phyloP scores from a whole-genome alignment of 2,329 filamentous ascomycete genomes.

The Didymella sp. region DNA sequence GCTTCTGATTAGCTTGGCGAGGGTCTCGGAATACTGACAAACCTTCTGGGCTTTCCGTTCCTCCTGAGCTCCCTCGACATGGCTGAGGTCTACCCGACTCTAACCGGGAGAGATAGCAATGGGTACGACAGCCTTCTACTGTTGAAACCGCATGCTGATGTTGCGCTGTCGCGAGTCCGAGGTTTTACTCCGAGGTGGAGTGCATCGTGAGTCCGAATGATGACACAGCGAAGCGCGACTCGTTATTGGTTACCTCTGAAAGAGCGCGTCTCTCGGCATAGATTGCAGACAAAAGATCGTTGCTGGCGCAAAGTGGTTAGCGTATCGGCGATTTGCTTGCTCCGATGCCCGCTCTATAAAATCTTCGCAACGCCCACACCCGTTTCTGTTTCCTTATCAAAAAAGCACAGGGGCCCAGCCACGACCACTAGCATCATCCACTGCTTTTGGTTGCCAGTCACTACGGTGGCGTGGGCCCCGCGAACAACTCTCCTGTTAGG shows the following conservation, averaged over 20 bases:
- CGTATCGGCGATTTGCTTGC: constrained; percentile 13
- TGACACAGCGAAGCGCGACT: not conserved
- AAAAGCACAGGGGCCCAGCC: constrained; percentile 68
- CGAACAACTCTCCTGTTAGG: constrained; percentile 68
- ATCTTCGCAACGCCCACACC: constrained; percentile 16
- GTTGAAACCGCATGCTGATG: constrained; percentile 1
- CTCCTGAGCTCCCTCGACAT: constrained; percentile 41
- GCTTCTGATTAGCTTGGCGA: constrained; percentile 24
- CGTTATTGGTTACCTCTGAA: not conserved
- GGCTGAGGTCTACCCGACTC: constrained; percentile 6
- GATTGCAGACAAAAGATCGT: not conserved
- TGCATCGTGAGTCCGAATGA: constrained; percentile 6
- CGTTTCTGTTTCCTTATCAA: constrained; percentile 61
- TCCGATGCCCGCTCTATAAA: constrained; percentile 19
- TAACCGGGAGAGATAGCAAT: constrained; percentile 1
- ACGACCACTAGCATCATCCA: constrained; percentile 68
- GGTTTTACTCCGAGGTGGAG: constrained; percentile 15
- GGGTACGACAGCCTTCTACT: constrained; percentile 2
- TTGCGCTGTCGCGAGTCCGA: constrained; percentile 13
- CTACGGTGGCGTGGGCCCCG: constrained; percentile 66
- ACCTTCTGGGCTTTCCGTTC: constrained; percentile 47
- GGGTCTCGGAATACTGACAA: constrained; percentile 19
- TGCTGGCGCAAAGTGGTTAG: constrained; percentile 3
- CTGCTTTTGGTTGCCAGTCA: constrained; percentile 73
- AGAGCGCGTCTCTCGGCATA: constrained; percentile 1